Base-by-base conservation (phyloP, 495 filamentous ascomycete species). In the Podospora pseudocomata region DNA sequence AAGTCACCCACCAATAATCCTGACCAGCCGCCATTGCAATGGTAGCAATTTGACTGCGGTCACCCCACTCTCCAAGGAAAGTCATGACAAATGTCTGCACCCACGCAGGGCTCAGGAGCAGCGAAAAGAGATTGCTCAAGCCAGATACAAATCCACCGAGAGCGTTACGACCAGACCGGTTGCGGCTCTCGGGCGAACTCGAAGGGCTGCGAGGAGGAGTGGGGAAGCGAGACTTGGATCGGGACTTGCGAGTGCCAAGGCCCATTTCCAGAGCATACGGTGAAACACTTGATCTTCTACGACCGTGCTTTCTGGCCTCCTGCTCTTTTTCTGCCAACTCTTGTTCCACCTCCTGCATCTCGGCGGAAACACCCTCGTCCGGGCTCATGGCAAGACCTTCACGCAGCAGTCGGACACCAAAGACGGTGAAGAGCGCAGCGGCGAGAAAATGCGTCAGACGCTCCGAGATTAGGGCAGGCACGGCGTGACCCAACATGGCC, bases 41-140 rank as follows among this genome's bases (percentile, higher is more conserved):
- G 63, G 95, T 99, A 18, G 95, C 96, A 74, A 99, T 99, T 78
- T 99, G 95, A 75, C 92, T 96, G 68, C 95, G 89, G 75, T 99
- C 95, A 60, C 95, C 95, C 95, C 96, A 98, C 78, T 99, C 95
- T 11, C 95, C 95, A 32, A 99, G 81, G 80, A 99, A 99, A 3
- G 95, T 99, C 95, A 99, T 99, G 69, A 93, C 88, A 77, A 99
- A 99, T 5, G 96, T 99, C 79, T 99, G 95, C 16, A 99, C 95
- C 95, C 95, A 99, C 0, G 94, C 95, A 3, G 95, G 95, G 75
- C 91, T 96, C 19, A 99, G 83, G 2, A 99, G 82, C 9, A 99
- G 82, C 4, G 92, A 92, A 60, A 93, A 85, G 4, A 99, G 88
- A 72, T 99, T 99, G 77, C 88, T 89, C 23, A 98, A 77, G 1